phyloP scores from a whole-genome alignment of 202 grass and related monocot genomes.

The Schoenoplectus tabernaemontani region DNA sequence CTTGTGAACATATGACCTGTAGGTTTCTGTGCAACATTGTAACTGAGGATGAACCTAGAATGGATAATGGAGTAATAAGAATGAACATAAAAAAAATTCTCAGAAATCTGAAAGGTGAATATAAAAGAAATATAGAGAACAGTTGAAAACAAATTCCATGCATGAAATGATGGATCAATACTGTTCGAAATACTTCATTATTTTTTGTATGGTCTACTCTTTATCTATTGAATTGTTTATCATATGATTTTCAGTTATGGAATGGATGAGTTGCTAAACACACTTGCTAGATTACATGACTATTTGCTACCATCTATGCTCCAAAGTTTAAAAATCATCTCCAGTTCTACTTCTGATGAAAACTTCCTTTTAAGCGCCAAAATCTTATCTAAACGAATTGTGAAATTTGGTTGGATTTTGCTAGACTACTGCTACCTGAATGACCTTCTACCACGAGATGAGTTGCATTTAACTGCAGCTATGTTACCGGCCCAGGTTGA shows the following conservation, averaged over 20 bases:
- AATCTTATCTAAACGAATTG: slow-evolving; percentile 73
- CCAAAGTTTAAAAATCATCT: slow-evolving; percentile 54
- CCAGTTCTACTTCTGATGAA: slow-evolving; percentile 31
- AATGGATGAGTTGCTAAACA: slow-evolving; percentile 64
- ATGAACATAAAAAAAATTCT: not conserved
- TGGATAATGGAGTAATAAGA: not conserved
- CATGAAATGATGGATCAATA: not conserved
- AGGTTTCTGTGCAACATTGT: not conserved
- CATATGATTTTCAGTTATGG: slow-evolving; percentile 53
- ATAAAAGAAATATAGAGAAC: not conserved
- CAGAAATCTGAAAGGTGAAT: not conserved
- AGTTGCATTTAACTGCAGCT: slow-evolving; percentile 42
- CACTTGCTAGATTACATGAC: slow-evolving; percentile 63
- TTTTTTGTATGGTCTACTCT: not conserved
- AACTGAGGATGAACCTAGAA: not conserved
- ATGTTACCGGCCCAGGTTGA: slow-evolving; percentile 91
- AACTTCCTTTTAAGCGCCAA: slow-evolving; percentile 59
- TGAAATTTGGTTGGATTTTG: slow-evolving; percentile 83
- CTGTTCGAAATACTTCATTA: not conserved
- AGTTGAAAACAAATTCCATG: not conserved
- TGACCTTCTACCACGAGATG: slow-evolving; percentile 42
- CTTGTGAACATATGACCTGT: not conserved
- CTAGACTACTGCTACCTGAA: slow-evolving; percentile 83
- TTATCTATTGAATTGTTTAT: slow-evolving; percentile 18
- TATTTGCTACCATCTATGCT: slow-evolving; percentile 69